A percentile compares a stretch with the other conserved stretches of the same genome.
Conservation (phyloP, 306 rosid species). For the Pyrus pyrifolia region DNA sequence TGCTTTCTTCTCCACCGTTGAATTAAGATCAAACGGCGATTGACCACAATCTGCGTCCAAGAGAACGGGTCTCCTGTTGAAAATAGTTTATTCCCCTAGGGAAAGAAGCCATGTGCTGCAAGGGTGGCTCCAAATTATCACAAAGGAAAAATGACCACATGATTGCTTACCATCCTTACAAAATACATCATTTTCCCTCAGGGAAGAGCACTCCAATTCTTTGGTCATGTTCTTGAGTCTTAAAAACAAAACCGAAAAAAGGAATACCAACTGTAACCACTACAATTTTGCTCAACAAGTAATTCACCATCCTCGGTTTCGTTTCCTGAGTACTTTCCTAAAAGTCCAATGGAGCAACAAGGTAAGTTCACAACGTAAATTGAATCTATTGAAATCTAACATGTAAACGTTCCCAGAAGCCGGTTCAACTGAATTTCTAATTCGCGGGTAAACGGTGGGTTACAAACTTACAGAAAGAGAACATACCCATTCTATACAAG, state of each 20-base stretch:
- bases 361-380: not conserved
- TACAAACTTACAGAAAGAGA: conserved; percentile 1
- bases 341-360: not conserved
- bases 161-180: no score
- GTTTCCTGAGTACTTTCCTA: not conserved
- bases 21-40: no score
- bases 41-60: not conserved
- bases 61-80: not conserved
- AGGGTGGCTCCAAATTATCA: no score
- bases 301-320: not conserved
- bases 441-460: not conserved
- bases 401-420: not conserved
- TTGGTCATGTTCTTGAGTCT: not conserved
- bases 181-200: no score
- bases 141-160: no score
- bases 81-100: no score
- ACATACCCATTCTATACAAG: not conserved
- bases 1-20: not conserved
- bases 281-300: not conserved
- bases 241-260: not conserved
- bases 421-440: not conserved
- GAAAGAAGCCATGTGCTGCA: no score
- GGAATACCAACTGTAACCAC: not conserved
- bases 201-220: no score
- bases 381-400: not conserved